These are phyloP conservation scores for Paramecium octaurelia DNA, from an alignment of 73 alveolate genomes.

Conservation along the genomic window DNA sequence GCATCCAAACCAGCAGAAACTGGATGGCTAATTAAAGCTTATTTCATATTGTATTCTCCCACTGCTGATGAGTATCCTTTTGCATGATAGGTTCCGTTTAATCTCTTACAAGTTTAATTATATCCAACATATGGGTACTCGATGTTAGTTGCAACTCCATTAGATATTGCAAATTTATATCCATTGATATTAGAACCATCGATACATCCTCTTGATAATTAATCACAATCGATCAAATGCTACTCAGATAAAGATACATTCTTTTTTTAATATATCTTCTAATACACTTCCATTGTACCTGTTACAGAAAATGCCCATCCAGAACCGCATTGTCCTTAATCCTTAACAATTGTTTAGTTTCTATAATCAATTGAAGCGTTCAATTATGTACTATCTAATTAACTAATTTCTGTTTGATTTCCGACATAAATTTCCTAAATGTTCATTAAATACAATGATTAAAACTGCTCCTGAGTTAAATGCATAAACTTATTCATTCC, in stretches of 20 bases:
- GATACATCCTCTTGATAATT: constrained; percentile 57
- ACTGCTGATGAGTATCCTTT: background rate
- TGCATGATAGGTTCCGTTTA: background rate
- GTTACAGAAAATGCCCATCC: constrained; percentile 83
- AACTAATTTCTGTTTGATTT: background rate
- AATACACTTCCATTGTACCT: constrained; percentile 71
- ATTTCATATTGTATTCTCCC: constrained; percentile 13
- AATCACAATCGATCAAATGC: constrained; percentile 84
- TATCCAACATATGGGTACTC: constrained; percentile 62
- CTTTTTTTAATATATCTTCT: constrained; percentile 41
- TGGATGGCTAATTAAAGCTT: constrained; percentile 45
- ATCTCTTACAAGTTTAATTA: constrained; percentile 22
- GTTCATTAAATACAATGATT: background rate
- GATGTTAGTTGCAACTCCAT: constrained; percentile 7
- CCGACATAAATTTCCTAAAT: background rate
- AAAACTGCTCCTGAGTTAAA: constrained; percentile 33
- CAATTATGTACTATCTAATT: background rate
- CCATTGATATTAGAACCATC: constrained; percentile 61
- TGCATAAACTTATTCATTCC: constrained; percentile 53
- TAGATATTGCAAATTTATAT: constrained; percentile 12
- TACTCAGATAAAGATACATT: constrained; percentile 59
- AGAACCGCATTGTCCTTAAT: constrained; percentile 82
- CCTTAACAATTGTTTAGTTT: constrained; percentile 63
- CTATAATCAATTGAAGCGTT: constrained; percentile 41
- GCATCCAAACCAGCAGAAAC: constrained; percentile 66